Evolutionary conservation across 805 yeast genomes (phyloP).

Genomic region (Cyberlindnera meyerae): DNA sequence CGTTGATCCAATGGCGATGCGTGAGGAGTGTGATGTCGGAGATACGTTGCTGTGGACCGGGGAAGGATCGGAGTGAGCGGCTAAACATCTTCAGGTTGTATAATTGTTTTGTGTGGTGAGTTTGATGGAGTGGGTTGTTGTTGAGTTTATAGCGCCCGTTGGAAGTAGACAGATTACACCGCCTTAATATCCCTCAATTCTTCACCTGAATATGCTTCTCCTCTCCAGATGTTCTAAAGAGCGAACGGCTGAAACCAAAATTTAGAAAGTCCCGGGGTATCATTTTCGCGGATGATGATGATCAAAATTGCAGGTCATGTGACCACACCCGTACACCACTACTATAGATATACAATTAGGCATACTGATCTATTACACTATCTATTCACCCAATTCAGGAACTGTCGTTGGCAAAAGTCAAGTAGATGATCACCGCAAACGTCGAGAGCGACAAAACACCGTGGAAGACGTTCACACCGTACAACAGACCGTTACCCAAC

Average conservation of each 20-base stretch:
- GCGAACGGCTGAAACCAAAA: constrained; percentile 14
- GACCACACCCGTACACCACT: too few species aligned
- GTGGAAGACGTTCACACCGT: constrained; percentile 15
- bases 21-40: constrained; percentile 7
- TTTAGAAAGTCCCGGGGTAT: too few species aligned
- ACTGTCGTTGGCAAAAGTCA: constrained; percentile 15
- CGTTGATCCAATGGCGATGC: constrained; percentile 20
- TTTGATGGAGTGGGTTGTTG: too few species aligned
- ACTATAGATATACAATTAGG: too few species aligned
- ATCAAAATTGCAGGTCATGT: too few species aligned
- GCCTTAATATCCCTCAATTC: too few species aligned
- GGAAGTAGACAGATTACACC: too few species aligned
- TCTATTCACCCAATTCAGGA: too few species aligned
- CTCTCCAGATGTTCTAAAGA: constrained; percentile 10
- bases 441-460: constrained; percentile 13
- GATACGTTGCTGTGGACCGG: neutral
- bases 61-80: neutral
- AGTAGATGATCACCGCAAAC: constrained; percentile 13
- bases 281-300: too few species aligned
- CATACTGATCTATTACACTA: too few species aligned
- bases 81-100: neutral
- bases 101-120: too few species aligned
- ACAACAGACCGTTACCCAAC: constrained; percentile 12
- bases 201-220: neutral
- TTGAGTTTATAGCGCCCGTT: too few species aligned